phyloP scores from a whole-genome alignment of 208 protist species.

The Leishmania arabica region DNA sequence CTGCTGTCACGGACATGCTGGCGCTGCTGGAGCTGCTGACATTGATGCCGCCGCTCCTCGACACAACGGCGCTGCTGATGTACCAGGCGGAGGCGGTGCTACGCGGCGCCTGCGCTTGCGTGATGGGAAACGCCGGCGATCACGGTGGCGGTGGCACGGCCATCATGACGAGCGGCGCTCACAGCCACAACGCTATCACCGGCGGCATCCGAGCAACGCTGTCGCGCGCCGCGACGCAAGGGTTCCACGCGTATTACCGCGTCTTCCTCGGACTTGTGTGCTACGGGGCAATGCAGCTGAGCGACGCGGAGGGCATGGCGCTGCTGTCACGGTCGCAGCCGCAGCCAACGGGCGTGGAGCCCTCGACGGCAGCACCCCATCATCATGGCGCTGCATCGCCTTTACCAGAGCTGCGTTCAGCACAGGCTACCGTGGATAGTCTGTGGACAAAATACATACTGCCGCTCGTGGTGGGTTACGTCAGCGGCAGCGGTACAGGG shows the following conservation, averaged over 20 bases:
- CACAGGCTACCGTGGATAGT: neutral
- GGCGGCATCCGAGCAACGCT: neutral
- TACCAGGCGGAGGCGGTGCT: slow-evolving; percentile 27
- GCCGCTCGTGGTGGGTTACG: slow-evolving; percentile 22
- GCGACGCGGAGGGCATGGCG: slow-evolving; percentile 2
- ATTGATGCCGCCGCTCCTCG: slow-evolving; percentile 25
- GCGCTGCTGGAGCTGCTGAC: slow-evolving; percentile 30
- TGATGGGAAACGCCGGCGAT: neutral
- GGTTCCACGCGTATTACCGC: slow-evolving; percentile 20
- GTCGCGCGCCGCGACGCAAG: neutral
- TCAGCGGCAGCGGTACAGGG: neutral
- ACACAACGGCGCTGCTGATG: slow-evolving; percentile 4
- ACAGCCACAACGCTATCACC: neutral
- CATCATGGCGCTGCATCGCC: neutral
- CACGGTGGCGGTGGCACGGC: neutral
- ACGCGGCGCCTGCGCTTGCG: slow-evolving; percentile 9
- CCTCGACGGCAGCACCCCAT: neutral
- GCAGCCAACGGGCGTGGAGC: neutral
- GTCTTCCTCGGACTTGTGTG: slow-evolving; percentile 23
- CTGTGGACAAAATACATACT: slow-evolving; percentile 20
- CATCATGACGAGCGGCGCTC: neutral
- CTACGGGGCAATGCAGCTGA: slow-evolving; percentile 16
- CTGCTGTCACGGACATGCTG: slow-evolving; percentile 5
- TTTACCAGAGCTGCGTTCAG: neutral
- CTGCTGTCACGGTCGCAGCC: neutral